Evolutionary conservation across 257 asterid species (phyloP), one percentile per base, ranked within the genome.

Genomic region (Plectranthus barbatus): DNA sequence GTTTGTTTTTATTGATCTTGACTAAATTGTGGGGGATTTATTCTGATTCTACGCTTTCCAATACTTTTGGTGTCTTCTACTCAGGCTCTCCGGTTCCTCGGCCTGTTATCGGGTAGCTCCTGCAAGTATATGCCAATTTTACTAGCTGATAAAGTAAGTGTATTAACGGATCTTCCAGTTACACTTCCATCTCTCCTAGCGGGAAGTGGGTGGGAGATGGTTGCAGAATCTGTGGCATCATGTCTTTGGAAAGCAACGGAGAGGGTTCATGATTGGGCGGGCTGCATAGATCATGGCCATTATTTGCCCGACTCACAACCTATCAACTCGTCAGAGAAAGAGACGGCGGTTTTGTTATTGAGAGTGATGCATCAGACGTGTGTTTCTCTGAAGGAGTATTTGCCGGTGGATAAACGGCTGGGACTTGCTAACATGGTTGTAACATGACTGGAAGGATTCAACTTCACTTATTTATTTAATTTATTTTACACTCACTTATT

Each of bases 81-180:
- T 50, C 81, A 93, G 99, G 97, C 84, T 62, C 73, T 90, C 60
- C 85, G 76, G 55, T 90, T 93, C 67, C 73, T 86, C 9, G 99
- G 96, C 26, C 76, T 93, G 67, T 59, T 93, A 78, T 71, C 90
- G 15, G 99, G 99, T 52, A 82, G 83, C 79, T 61, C 76, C 75
- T 87, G 92, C 63, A 85, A 80, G 63, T 87, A 86, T 42, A 93
- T 83, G 96, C 91, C 95, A 0, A 0, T 90, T 72, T 70, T 93
- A 72, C 53, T 72, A 36, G 80, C 77, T 12, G 88, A 93, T 64
- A 72, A 65, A 47, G 39, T 21, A 29, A 75, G 76, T 7, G 97
- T 93, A 44, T 62, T 93, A 81, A 79, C 80, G 12, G 97, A 90
- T 66, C 82, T 93, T 56, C 95, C 97, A 0, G 57, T 66, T 49